Conservation (phyloP, 257 asterid species). For the Solanum dulcamara region DNA sequence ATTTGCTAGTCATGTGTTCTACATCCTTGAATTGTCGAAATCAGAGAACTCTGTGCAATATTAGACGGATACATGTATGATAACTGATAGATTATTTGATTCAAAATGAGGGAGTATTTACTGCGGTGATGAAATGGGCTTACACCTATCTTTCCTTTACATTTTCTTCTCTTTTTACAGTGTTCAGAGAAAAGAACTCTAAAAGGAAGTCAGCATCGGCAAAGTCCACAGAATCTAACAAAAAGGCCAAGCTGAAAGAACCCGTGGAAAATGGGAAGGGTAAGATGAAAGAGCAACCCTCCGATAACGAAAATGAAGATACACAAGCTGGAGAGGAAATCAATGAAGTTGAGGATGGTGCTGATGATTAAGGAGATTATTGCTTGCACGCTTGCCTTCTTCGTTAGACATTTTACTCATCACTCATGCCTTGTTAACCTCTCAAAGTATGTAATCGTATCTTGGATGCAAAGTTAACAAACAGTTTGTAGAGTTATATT, state of each 20-base stretch:
- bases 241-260: conserved; percentile 30
- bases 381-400: neutral
- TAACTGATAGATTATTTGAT: neutral
- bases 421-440: neutral
- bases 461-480: neutral
- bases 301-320: conserved; percentile 17
- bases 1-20: neutral
- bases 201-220: conserved; percentile 38
- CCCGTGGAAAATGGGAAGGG: conserved; percentile 20
- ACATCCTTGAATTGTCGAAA: neutral
- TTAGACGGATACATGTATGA: neutral
- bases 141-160: neutral
- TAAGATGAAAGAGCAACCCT: conserved; percentile 31
- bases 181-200: conserved; percentile 54
- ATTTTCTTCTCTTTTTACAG: conserved; percentile 23
- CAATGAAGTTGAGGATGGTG: neutral
- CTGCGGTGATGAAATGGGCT: neutral
- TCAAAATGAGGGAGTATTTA: neutral
- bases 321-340: neutral
- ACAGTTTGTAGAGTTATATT: neutral
- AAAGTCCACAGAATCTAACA: conserved; percentile 22
- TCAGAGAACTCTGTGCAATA: neutral
- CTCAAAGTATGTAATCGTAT: neutral
- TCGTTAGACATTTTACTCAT: neutral
- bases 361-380: neutral